Evolutionary conservation across 2,329 filamentous ascomycete species (phyloP).

Genomic region (Botrytis sinoallii): DNA sequence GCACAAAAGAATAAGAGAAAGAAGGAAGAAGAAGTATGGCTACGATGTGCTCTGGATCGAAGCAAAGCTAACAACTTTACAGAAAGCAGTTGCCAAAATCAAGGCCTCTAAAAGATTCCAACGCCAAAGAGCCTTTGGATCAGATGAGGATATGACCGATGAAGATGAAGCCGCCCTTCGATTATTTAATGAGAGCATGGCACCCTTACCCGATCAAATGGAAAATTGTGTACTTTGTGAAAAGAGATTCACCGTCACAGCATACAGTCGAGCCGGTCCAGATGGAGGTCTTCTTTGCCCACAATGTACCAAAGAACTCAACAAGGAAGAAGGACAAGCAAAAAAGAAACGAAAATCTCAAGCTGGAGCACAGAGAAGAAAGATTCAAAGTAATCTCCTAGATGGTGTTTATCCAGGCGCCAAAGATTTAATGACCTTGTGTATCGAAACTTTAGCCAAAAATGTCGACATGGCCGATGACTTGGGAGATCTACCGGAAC

Average conservation of each 20-base stretch:
- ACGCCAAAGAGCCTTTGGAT: constrained; percentile 45
- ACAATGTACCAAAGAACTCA: constrained; percentile 73
- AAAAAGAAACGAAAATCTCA: constrained; percentile 55
- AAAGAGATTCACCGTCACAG: constrained; percentile 89
- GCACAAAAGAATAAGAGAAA: constrained; percentile 36
- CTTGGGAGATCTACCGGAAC: constrained; percentile 56
- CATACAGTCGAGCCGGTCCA: constrained; percentile 78
- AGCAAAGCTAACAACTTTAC: constrained; percentile 25
- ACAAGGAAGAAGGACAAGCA: constrained; percentile 60
- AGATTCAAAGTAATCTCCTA: constrained; percentile 78
- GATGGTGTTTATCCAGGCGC: constrained; percentile 69
- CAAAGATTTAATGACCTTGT: constrained; percentile 64
- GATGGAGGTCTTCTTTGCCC: constrained; percentile 83
- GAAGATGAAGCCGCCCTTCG: constrained; percentile 50
- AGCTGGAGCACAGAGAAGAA: constrained; percentile 59
- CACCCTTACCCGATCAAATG: constrained; percentile 63
- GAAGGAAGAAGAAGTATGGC: constrained; percentile 43
- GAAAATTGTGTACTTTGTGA: constrained; percentile 83
- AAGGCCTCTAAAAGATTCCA: constrained; percentile 59
- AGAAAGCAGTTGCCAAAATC: constrained; percentile 57
- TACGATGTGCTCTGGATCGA: constrained; percentile 17
- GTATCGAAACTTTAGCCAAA: constrained; percentile 59
- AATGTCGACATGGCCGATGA: constrained; percentile 61
- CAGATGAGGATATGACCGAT: constrained; percentile 43
- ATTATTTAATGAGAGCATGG: constrained; percentile 46